phyloP scores from a whole-genome alignment of 768 basidiomycete genomes.

The Boletus sensibilis region DNA sequence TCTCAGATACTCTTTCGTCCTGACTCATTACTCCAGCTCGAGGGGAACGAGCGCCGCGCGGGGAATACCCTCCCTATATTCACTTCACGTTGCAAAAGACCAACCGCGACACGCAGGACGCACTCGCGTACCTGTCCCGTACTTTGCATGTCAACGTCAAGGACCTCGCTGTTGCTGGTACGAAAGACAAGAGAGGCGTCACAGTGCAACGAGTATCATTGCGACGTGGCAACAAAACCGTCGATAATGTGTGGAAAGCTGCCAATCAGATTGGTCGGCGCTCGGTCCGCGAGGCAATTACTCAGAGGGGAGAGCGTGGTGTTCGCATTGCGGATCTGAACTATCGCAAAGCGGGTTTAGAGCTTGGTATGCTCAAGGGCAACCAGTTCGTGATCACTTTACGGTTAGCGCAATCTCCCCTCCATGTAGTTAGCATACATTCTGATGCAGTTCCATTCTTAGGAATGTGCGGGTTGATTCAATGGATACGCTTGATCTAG shows the following conservation, averaged over 20 bases:
- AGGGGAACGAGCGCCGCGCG: constrained; percentile 51
- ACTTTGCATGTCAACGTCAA: constrained; percentile 72
- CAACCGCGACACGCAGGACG: constrained; percentile 96
- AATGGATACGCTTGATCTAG: constrained; percentile 66
- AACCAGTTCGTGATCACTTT: constrained; percentile 95
- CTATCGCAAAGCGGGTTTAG: constrained; percentile 78
- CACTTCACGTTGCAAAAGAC: constrained; percentile 97
- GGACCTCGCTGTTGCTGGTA: constrained; percentile 89
- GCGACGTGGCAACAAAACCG: constrained; percentile 69
- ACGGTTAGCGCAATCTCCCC: constrained; percentile 46
- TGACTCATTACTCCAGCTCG: constrained; percentile 18
- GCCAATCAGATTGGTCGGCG: constrained; percentile 68
- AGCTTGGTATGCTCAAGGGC: constrained; percentile 95
- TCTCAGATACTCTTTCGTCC: neutral
- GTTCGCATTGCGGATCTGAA: constrained; percentile 84
- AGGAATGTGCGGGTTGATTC: constrained; percentile 87
- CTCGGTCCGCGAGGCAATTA: constrained; percentile 55
- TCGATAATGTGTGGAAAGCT: constrained; percentile 82
- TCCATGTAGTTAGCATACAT: constrained; percentile 16
- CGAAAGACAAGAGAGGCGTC: constrained; percentile 97
- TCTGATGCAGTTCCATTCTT: constrained; percentile 5
- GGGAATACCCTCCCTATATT: constrained; percentile 81
- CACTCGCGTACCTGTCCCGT: constrained; percentile 76
- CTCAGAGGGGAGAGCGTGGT: constrained; percentile 83
- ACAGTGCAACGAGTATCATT: constrained; percentile 91